A percentile compares a stretch with the other conserved stretches of the same genome.
Conservation (phyloP, 495 filamentous ascomycete species). For the Penicillium canescens region DNA sequence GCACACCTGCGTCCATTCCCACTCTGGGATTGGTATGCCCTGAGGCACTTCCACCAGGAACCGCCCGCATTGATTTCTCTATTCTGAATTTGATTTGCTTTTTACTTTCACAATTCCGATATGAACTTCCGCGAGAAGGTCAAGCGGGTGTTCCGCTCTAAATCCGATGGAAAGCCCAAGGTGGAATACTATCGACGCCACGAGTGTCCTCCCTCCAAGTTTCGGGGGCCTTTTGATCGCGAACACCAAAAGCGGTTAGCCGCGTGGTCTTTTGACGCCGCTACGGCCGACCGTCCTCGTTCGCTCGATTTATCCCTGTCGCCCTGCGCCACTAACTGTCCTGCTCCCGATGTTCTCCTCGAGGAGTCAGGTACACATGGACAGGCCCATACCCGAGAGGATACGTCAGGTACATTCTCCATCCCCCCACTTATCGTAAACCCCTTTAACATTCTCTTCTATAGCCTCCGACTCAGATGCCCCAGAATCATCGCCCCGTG, state of each 20-base stretch:
- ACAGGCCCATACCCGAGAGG: background rate
- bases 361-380: conserved; percentile 5
- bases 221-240: conserved; percentile 51
- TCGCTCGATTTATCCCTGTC: conserved; percentile 40
- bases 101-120: conserved; percentile 7
- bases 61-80: conserved; percentile 11
- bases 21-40: conserved; percentile 35
- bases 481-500: conserved; percentile 23
- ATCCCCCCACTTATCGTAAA: background rate
- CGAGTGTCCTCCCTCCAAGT: conserved; percentile 54
- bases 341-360: conserved; percentile 13
- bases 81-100: conserved; percentile 4
- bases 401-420: conserved; percentile 33
- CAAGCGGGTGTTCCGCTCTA: conserved; percentile 40
- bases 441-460: conserved; percentile 6
- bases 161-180: conserved; percentile 38
- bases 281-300: conserved; percentile 36
- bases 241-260: conserved; percentile 50
- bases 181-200: conserved; percentile 52
- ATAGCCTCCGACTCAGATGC: conserved; percentile 21
- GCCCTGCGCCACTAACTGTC: conserved; percentile 36
- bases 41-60: conserved; percentile 20
- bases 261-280: conserved; percentile 50
- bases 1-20: conserved; percentile 41
- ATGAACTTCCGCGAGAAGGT: conserved; percentile 52